Base-by-base conservation (phyloP, 345 rosid genomes). In the Linum lewisii region DNA sequence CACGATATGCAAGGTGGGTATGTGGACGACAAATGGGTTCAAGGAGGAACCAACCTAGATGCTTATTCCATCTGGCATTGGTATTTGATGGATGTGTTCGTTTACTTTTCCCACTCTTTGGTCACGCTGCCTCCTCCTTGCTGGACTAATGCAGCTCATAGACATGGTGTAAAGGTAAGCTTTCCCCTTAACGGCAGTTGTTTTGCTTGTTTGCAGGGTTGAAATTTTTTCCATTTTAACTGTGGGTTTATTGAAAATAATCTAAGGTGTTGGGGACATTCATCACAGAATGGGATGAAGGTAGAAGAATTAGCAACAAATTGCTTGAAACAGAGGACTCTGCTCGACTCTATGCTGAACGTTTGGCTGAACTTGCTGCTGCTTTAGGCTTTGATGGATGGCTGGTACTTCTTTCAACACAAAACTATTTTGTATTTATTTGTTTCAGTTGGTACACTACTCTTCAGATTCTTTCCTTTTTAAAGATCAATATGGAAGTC, bases 91-190 rank as follows among this genome's bases (percentile, higher is more conserved):
- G 96, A 91, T 57, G 58, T 91, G 45, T 91, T 86, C 54, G 92
- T 91, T 38, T 86, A 88, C 60, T 91, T 91, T 59, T 80, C 98
- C 2, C 96, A 91, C 66, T 51, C 63, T 57, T 64, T 91, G 61
- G 87, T 86, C n/a, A 82, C 96, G 19, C 57, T 91, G 75, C 96
- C 96, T 10, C 96, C 98, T 59, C 96, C 98, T 59, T 80, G 92
- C 50, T 91, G 96, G 98, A 84, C 81, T 19, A 91, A 88, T 59
- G 73, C 95, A 62, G 98, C 95, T 74, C 96, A 88, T 47, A 81
- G 74, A 47, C 96, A 88, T 69, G 98, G 98, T 1, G 92, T 88
- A 63, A 83, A 82, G 86, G 98, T 91, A 54, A 23, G 24, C 36
- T 21, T 26, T 6, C 34, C 14, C 21, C 9, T 51, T 38, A 29